A percentile compares a stretch with the other conserved stretches of the same genome.
Conservation (phyloP, 2,329 filamentous ascomycete genomes). For the Dothistroma pini region DNA sequence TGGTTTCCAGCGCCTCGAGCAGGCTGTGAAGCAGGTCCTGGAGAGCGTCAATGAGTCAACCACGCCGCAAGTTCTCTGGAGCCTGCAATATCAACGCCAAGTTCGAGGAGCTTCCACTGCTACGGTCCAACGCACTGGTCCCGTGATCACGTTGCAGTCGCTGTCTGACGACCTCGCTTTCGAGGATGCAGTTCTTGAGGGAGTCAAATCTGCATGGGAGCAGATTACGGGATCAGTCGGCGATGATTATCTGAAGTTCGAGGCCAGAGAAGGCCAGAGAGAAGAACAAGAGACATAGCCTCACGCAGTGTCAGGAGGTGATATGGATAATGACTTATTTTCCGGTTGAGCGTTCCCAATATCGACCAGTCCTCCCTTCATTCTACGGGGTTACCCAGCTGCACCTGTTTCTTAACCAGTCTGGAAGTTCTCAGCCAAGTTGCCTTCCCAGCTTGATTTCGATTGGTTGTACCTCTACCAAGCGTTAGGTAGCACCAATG, state of each 20-base stretch:
- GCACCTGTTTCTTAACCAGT: no score
- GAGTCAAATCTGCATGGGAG: slow-evolving; percentile 69
- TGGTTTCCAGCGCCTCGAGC: slow-evolving; percentile 38
- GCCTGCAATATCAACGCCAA: slow-evolving; percentile 50
- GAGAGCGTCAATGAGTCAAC: slow-evolving; percentile 34
- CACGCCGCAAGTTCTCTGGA: slow-evolving; percentile 49
- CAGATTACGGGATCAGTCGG: slow-evolving; percentile 51
- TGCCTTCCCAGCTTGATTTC: not conserved
- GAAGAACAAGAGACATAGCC: not conserved
- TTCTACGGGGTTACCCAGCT: no score
- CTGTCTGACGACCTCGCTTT: slow-evolving; percentile 66
- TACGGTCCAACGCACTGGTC: slow-evolving; percentile 27
- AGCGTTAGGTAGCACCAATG: not conserved
- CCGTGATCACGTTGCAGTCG: slow-evolving; percentile 46
- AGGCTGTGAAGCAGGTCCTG: slow-evolving; percentile 45
- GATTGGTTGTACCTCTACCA: not conserved
- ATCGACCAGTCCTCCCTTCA: no score
- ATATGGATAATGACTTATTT: not conserved
- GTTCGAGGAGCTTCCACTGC: slow-evolving; percentile 29
- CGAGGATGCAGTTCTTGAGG: slow-evolving; percentile 64
- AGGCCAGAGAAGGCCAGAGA: slow-evolving; percentile 50
- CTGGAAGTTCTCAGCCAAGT: not conserved
- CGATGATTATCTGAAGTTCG: slow-evolving; percentile 71
- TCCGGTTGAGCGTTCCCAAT: no score
- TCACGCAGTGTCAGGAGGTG: not conserved